Conservation (phyloP, 805 yeast genomes). For the Yarrowia divulgata region DNA sequence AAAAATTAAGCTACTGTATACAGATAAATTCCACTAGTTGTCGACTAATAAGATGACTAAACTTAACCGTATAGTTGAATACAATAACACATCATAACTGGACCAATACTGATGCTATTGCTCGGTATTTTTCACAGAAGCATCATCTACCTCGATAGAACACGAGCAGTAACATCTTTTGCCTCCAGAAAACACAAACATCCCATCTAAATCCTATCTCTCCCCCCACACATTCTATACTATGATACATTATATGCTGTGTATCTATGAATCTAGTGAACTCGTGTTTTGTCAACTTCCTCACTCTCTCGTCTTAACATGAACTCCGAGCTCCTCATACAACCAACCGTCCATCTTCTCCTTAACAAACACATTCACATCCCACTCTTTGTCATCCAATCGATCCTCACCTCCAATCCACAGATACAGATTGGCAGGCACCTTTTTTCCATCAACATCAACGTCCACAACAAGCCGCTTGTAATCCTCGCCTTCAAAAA, state of each 20-base stretch:
- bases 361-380: constrained; percentile 22
- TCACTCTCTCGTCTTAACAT: constrained; percentile 14
- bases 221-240: not conserved
- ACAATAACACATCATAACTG: no score
- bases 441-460: constrained; percentile 1
- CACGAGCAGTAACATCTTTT: no score
- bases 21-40: no score
- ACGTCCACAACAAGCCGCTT: constrained; percentile 19
- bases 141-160: no score
- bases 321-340: constrained; percentile 27
- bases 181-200: no score
- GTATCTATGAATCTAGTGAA: no score
- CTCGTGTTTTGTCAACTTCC: not conserved
- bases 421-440: constrained; percentile 17
- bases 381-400: constrained; percentile 18
- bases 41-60: no score
- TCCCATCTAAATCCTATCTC: no score
- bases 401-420: constrained; percentile 34
- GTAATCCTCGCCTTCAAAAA: constrained; percentile 19
- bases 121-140: no score
- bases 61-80: no score
- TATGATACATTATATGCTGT: constrained; percentile 1
- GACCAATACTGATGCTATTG: no score
- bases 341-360: constrained; percentile 27
- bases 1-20: no score